These are phyloP conservation scores for Austropuccinia psidii DNA, from an alignment of 1,284 basidiomycete genomes.

Conservation along the genomic window DNA sequence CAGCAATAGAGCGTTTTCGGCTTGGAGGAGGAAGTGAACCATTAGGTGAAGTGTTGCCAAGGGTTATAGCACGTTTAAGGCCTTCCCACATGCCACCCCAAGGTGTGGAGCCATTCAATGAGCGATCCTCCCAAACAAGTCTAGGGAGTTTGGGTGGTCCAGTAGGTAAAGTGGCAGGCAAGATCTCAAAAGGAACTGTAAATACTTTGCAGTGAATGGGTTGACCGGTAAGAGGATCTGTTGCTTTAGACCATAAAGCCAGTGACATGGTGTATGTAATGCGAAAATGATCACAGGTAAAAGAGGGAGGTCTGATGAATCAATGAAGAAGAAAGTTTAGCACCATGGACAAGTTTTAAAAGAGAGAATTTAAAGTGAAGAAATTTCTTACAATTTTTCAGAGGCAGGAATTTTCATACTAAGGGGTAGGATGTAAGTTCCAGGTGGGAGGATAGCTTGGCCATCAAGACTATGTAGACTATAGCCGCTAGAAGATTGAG, in stretches of 20 bases:
- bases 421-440: slow-evolving; percentile 45
- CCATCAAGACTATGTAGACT: slow-evolving; percentile 37
- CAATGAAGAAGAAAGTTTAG: background rate
- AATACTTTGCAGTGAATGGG: slow-evolving; percentile 44
- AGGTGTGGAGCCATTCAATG: slow-evolving; percentile 1
- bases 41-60: slow-evolving; percentile 26
- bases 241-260: slow-evolving; percentile 42
- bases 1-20: slow-evolving; percentile 41
- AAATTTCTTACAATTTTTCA: slow-evolving; percentile 42
- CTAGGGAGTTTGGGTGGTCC: slow-evolving; percentile 25
- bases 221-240: slow-evolving; percentile 39
- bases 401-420: slow-evolving; percentile 46
- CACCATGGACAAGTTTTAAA: background rate
- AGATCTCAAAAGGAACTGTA: slow-evolving; percentile 45
- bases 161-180: slow-evolving; percentile 44
- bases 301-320: slow-evolving; percentile 43
- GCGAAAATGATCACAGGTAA: slow-evolving; percentile 44
- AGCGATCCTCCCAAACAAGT: slow-evolving; percentile 34
- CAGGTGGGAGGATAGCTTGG: slow-evolving; percentile 42
- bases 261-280: slow-evolving; percentile 46
- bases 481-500: slow-evolving; percentile 30
- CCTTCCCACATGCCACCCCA: slow-evolving; percentile 33
- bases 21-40: slow-evolving; percentile 41
- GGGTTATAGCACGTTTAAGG: slow-evolving; percentile 8
- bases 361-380: background rate